A percentile compares a stretch with the other conserved stretches of the same genome.
Evolutionary conservation across 2,329 filamentous ascomycete species (phyloP).

Genomic region (Talaromyces piceae): DNA sequence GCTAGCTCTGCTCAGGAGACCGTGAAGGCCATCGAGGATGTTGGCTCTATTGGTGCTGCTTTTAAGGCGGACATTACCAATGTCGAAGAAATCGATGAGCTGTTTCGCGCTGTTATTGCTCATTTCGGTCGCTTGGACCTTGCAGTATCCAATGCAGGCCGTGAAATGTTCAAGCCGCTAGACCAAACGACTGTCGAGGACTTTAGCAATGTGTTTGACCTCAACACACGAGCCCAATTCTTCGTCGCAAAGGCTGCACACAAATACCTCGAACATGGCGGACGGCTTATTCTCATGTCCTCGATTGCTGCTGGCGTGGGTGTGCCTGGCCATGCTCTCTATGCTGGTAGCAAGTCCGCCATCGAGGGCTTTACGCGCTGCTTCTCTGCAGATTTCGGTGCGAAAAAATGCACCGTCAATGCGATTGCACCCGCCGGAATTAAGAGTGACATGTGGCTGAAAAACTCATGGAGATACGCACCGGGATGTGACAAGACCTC

Average conservation of each 20-base stretch:
- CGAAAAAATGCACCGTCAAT: constrained; percentile 58
- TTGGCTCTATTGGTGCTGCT: constrained; percentile 55
- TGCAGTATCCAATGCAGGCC: constrained; percentile 58
- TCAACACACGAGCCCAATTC: constrained; percentile 58
- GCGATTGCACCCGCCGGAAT: constrained; percentile 60
- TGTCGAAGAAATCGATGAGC: constrained; percentile 52
- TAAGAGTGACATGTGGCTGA: constrained; percentile 68
- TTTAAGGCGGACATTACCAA: constrained; percentile 63
- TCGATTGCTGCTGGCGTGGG: constrained; percentile 61
- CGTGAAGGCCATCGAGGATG: constrained; percentile 58
- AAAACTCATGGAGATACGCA: constrained; percentile 60
- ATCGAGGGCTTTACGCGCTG: constrained; percentile 70
- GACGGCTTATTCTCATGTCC: constrained; percentile 67
- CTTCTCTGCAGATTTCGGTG: constrained; percentile 63
- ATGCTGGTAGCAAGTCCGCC: constrained; percentile 68
- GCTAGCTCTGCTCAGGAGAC: constrained; percentile 57
- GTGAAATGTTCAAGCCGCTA: constrained; percentile 23
- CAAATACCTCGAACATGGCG: constrained; percentile 61
- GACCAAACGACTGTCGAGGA: constrained; percentile 20
- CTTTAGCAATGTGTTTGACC: constrained; percentile 49
- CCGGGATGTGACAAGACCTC: constrained; percentile 34
- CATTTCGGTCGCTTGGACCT: constrained; percentile 63
- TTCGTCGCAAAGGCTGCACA: constrained; percentile 60
- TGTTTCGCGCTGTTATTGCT: constrained; percentile 57
- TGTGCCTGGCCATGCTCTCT: constrained; percentile 64